Base-by-base conservation (phyloP, 2,329 filamentous ascomycete genomes). In the Arthrobotrys iridis region DNA sequence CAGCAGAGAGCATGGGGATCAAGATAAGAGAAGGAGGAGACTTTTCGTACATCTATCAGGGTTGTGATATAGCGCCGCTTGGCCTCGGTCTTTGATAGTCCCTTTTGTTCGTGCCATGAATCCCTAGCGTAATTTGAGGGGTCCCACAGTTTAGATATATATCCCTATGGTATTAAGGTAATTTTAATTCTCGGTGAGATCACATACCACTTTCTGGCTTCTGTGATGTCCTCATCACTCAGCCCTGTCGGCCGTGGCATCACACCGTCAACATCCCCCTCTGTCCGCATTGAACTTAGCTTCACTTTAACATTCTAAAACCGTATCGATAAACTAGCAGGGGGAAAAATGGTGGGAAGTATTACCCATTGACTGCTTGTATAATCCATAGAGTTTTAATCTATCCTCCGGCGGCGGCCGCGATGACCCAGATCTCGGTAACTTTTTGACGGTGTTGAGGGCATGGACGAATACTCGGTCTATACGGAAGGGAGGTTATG, bases 391-490 rank as follows among this genome's bases (percentile, higher is more conserved):
- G 77, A 99, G 90, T 71, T 91, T 91, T 79, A 99, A 86, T 70
- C 95, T 90, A 81, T 96, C 93, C 76, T 87, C 85, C 1, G 93
- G 88, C 52, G 95, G 95, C 48, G 95, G 95, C 77, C 95, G 91
- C 77, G 92, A 89, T 60, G 93, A 93, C 77, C 95, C 94, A 15
- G 93, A 97, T 81, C 95, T 94, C 79, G 92, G 92, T 79, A 99
- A 96, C 84, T 96, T 96, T 84, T 97, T 97, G 80, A 99, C 94
- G 22, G 95, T 98, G 84, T 97, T 97, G 83, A 99, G 91, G 78
- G 95, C 95, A 88, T 99, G 94, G 82, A 96, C 94, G 83, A 99
- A 99, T 81, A 99, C 95, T 83, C 95, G 91, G 85, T 99, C 95
- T 98, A 79, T 58, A 13, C 24, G 20, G 37, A 66, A 40, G 52